Evolutionary conservation across 2,329 filamentous ascomycete genomes (phyloP).

Genomic region (Botrytis tulipae): DNA sequence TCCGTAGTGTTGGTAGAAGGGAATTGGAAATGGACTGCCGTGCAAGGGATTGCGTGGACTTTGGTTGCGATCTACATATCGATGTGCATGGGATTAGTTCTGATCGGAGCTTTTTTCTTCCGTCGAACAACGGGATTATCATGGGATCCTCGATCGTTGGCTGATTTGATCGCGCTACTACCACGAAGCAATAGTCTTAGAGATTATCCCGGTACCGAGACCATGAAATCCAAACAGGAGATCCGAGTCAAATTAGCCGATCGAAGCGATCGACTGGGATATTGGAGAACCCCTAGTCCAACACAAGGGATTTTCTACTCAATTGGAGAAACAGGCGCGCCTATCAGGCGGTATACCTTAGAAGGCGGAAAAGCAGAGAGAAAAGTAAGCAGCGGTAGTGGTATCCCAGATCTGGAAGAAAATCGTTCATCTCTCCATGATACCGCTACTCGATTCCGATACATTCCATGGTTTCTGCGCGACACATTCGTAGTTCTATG

Average conservation of each 20-base stretch:
- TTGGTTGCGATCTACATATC: slow-evolving; percentile 72
- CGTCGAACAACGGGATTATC: slow-evolving; percentile 68
- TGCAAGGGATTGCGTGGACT: slow-evolving; percentile 76
- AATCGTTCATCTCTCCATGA: slow-evolving; percentile 29
- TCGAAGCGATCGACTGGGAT: slow-evolving; percentile 73
- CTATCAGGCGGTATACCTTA: slow-evolving; percentile 50
- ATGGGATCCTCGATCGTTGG: slow-evolving; percentile 82
- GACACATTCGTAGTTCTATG: slow-evolving; percentile 64
- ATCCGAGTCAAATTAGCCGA: slow-evolving; percentile 54
- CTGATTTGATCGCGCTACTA: slow-evolving; percentile 75
- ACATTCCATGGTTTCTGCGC: slow-evolving; percentile 75
- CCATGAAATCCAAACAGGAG: slow-evolving; percentile 50
- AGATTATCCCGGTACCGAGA: slow-evolving; percentile 70
- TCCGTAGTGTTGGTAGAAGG: slow-evolving; percentile 57
- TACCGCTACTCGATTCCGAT: slow-evolving; percentile 55
- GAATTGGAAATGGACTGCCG: slow-evolving; percentile 76
- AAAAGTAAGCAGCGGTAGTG: slow-evolving; percentile 30
- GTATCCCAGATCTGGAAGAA: slow-evolving; percentile 32
- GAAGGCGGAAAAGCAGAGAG: slow-evolving; percentile 49
- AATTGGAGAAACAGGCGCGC: slow-evolving; percentile 63
- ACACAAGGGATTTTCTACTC: slow-evolving; percentile 70
- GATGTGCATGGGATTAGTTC: slow-evolving; percentile 55
- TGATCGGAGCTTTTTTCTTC: slow-evolving; percentile 64
- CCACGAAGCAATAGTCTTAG: slow-evolving; percentile 75
- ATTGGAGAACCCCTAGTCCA: slow-evolving; percentile 72